Conservation (phyloP, 2,329 filamentous ascomycete genomes). For the Elsinoe perseae region DNA sequence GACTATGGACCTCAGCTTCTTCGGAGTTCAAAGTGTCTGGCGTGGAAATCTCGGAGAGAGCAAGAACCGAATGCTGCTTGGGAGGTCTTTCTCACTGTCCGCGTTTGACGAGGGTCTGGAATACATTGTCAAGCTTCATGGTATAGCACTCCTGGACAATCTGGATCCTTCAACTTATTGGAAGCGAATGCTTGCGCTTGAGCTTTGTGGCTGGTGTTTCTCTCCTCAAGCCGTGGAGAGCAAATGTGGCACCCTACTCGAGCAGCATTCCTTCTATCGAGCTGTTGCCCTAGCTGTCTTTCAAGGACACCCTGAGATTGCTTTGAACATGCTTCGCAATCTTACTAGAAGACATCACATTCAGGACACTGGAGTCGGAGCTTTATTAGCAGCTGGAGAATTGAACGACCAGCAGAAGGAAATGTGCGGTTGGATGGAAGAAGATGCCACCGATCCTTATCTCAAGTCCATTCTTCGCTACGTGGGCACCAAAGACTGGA, state of each 20-base stretch:
- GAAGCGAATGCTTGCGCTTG: conserved; percentile 66
- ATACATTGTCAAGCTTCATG: conserved; percentile 55
- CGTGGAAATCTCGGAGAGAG: conserved; percentile 48
- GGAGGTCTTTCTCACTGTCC: conserved; percentile 20
- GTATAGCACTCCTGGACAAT: conserved; percentile 57
- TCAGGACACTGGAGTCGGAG: conserved; percentile 42
- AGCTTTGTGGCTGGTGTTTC: conserved; percentile 65
- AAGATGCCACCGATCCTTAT: conserved; percentile 65
- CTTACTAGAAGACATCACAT: conserved; percentile 63
- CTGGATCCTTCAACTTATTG: conserved; percentile 56
- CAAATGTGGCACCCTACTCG: conserved; percentile 44
- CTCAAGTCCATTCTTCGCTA: conserved; percentile 71
- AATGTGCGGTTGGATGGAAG: conserved; percentile 54
- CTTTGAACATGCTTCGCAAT: conserved; percentile 61
- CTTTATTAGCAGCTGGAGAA: conserved; percentile 41
- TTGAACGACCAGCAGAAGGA: conserved; percentile 53
- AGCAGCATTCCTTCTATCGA: conserved; percentile 58
- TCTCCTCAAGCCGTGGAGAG: conserved; percentile 44
- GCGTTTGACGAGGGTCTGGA: conserved; percentile 44
- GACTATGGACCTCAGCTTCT: conserved; percentile 63
- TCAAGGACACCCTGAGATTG: conserved; percentile 59
- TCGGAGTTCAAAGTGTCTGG: conserved; percentile 69
- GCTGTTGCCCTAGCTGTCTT: conserved; percentile 70
- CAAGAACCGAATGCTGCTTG: conserved; percentile 21
- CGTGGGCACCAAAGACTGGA: conserved; percentile 65